Evolutionary conservation across 1,284 basidiomycete genomes (phyloP).

Genomic region (Tilletia walkeri): DNA sequence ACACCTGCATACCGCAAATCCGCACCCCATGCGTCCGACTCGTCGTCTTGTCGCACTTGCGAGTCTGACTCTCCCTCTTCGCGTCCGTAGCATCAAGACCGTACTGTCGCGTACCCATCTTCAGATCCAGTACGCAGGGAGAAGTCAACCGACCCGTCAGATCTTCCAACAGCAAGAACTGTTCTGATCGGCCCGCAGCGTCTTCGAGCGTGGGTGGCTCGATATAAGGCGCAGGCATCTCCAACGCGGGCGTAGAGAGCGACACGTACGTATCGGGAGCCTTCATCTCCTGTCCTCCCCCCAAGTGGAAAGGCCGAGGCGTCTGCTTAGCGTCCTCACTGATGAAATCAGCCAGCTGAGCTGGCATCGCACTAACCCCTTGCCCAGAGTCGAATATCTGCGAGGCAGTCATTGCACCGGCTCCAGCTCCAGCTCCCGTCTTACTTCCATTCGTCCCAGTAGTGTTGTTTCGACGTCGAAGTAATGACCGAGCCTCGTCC

Average conservation of each 20-base stretch:
- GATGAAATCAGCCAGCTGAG: neutral
- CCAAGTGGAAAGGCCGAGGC: constrained; percentile 18
- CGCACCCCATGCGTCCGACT: constrained; percentile 84
- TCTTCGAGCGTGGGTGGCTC: constrained; percentile 6
- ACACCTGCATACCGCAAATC: constrained; percentile 97
- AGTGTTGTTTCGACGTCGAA: neutral
- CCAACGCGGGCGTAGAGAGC: neutral
- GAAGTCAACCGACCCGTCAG: constrained; percentile 88
- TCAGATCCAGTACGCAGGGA: constrained; percentile 94
- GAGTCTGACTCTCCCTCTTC: constrained; percentile 96
- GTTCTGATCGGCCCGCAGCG: constrained; percentile 73
- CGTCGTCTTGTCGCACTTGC: constrained; percentile 95
- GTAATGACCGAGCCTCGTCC: neutral
- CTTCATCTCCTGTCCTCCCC: neutral
- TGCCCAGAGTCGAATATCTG: too few species aligned
- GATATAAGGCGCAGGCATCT: neutral
- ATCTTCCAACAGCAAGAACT: constrained; percentile 99
- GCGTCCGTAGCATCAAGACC: constrained; percentile 87
- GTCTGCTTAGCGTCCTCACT: constrained; percentile 15
- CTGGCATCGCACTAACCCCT: too few species aligned
- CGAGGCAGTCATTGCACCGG: too few species aligned
- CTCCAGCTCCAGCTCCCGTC: neutral
- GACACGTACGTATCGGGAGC: neutral
- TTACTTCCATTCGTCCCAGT: neutral
- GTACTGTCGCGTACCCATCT: constrained; percentile 99